phyloP scores from a whole-genome alignment of 306 rosid genomes.

The Dalbergia oliveri region DNA sequence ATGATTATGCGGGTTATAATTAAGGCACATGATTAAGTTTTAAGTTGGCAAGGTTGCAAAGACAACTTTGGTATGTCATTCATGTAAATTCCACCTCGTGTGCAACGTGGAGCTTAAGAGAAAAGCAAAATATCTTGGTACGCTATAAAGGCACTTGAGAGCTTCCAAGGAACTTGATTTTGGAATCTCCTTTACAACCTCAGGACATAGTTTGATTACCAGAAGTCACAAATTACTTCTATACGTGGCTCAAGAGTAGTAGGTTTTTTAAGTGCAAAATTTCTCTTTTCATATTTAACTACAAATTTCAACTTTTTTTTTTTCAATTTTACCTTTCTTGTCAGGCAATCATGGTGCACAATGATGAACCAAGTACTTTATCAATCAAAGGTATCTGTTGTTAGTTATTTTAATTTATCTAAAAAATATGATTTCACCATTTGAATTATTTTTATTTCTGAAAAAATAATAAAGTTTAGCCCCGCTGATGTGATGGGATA shows the following conservation, averaged over 20 bases:
- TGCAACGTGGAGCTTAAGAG: constrained; percentile 37
- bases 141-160: not conserved
- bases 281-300: not conserved
- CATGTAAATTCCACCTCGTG: constrained; percentile 9
- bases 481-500: too few species aligned
- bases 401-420: not conserved
- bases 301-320: not conserved
- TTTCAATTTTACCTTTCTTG: not conserved
- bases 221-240: not conserved
- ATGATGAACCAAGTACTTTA: not conserved
- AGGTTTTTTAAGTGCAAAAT: not conserved
- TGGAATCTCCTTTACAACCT: not conserved
- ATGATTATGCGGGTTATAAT: constrained; percentile 4
- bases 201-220: constrained; percentile 9
- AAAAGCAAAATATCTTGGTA: constrained; percentile 12
- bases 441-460: not conserved
- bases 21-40: not conserved
- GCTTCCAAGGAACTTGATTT: constrained; percentile 27
- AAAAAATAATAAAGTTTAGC: too few species aligned
- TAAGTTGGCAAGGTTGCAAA: not conserved
- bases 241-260: not conserved
- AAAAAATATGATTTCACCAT: too few species aligned
- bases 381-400: not conserved
- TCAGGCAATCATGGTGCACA: not conserved
- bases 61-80: not conserved